Base-by-base conservation (phyloP, 2,329 filamentous ascomycete species). In the Ilyonectria sp. region DNA sequence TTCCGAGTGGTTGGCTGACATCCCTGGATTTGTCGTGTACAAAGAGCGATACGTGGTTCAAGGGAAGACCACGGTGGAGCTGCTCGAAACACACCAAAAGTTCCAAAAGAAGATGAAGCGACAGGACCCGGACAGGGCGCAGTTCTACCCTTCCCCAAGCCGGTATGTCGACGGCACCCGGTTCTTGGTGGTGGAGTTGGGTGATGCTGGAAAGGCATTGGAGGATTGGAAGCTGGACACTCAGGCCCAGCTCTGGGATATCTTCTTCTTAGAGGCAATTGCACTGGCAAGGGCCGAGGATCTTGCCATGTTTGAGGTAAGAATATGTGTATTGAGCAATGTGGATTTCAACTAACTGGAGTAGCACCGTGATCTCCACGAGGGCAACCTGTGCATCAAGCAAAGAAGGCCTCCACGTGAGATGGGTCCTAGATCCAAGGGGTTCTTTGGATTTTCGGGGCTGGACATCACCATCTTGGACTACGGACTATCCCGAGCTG, bases 21-120 rank as follows among this genome's bases (percentile, higher is more conserved):
- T 91, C 13, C 89, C 89, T 0, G 90, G 90, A 0, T 92, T 91
- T 67, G 89, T 91, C 35, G 83, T 89, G 19, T 91, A 91, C 81
- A 92, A 91, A 77, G 89, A 90, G 75, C 83, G 87, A 8, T 90
- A 91, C 64, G 79, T 91, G 33, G 86, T 91, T 1, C 81, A 84
- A 71, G 90, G 90, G 0, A 86, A 85, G 67, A 83, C 87, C 0
- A 84, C 88, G 4, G 83, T 81, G 56, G 82, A 83, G 17, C 78
- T 91, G 31, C 80, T 90, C 2, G 85, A 89, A 69, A 90, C 90
- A n/a, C 89, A 90, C 68, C 87, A 89, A 71, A 75, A 77, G 3
- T 90, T 89, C 60, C 87, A 90, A 44, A 84, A 83, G 66, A 84
- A 83, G 64, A 79, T 84, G 75, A 89, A 87, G 80, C 81, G 85